A percentile compares a stretch with the other conserved stretches of the same genome.
Evolutionary conservation across 1,139 yeast species (phyloP).

Genomic region (Saccharomyces pastorianus): DNA sequence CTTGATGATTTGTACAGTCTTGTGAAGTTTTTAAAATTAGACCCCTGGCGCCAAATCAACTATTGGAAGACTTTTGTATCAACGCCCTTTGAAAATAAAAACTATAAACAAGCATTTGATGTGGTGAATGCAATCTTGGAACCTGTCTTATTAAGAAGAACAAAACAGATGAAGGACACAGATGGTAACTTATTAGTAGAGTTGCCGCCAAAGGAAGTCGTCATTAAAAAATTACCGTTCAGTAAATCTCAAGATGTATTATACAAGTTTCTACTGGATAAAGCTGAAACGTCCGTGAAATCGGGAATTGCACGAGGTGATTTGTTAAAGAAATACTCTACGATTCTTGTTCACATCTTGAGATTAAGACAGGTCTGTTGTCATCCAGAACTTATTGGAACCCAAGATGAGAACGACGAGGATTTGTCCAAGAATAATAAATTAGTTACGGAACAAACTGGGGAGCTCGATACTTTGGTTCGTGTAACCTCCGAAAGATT

Average conservation of each 20-base stretch:
- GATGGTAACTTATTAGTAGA: constrained; percentile 71
- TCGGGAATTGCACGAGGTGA: constrained; percentile 60
- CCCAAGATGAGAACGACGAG: constrained; percentile 31
- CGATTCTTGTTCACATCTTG: constrained; percentile 74
- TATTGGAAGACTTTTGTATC: constrained; percentile 89
- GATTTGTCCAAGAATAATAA: constrained; percentile 31
- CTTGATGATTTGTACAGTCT: constrained; percentile 80
- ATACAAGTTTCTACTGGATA: constrained; percentile 61
- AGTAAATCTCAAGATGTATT: constrained; percentile 57
- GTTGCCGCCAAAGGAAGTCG: constrained; percentile 68
- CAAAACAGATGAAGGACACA: constrained; percentile 71
- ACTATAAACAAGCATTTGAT: constrained; percentile 63
- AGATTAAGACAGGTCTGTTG: constrained; percentile 85
- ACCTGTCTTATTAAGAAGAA: constrained; percentile 75
- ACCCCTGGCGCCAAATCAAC: constrained; percentile 83
- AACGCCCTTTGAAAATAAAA: constrained; percentile 69
- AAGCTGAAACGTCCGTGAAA: constrained; percentile 60
- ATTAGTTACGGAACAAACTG: constrained; percentile 28
- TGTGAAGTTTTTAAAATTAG: constrained; percentile 63
- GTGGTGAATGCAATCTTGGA: constrained; percentile 79
- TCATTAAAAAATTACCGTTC: constrained; percentile 58
- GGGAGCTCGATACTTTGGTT: constrained; percentile 8
- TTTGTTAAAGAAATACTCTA: constrained; percentile 64
- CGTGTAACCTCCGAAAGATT: background rate
- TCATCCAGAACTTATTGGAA: constrained; percentile 56